These are phyloP conservation scores for Boletellus ananiceps DNA, from an alignment of 768 basidiomycete genomes.

Conservation along the genomic window DNA sequence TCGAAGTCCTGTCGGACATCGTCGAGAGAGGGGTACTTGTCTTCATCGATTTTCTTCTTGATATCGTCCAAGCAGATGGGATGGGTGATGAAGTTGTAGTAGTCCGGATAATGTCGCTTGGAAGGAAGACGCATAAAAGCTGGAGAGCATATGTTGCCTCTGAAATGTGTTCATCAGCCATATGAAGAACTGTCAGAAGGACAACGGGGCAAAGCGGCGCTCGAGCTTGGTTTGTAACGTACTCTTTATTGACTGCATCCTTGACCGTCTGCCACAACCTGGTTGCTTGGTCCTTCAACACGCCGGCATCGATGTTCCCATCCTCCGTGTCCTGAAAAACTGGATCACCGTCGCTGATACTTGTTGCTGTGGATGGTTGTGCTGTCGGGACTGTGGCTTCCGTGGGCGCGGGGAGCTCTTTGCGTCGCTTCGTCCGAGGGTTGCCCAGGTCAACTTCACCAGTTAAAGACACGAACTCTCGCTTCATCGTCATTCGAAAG, in stretches of 20 bases:
- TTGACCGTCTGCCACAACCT: conserved; percentile 74
- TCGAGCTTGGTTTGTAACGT: conserved; percentile 49
- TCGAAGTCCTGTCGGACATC: conserved; percentile 71
- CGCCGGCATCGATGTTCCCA: conserved; percentile 21
- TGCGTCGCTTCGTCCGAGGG: conserved; percentile 50
- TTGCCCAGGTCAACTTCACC: conserved; percentile 40
- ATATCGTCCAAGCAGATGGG: conserved; percentile 90
- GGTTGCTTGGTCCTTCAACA: conserved; percentile 62
- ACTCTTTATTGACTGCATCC: conserved; percentile 86
- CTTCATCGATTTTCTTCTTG: conserved; percentile 66
- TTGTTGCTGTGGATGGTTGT: conserved; percentile 30
- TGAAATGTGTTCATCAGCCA: conserved; percentile 34
- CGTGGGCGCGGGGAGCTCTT: conserved; percentile 35
- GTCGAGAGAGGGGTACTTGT: conserved; percentile 57
- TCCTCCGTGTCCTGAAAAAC: conserved; percentile 18
- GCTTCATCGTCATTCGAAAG: conserved; percentile 43
- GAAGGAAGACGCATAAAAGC: conserved; percentile 69
- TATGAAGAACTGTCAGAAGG: conserved; percentile 36
- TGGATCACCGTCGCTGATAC: conserved; percentile 23
- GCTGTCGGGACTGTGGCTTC: conserved; percentile 36
- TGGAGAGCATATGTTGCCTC: conserved; percentile 57
- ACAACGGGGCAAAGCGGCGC: conserved; percentile 37
- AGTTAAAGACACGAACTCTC: conserved; percentile 42
- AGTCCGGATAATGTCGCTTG: conserved; percentile 78
- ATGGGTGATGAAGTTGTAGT: conserved; percentile 71